These are phyloP conservation scores for Lichtheimia corymbifera DNA, from an alignment of 371 early-diverging fungal species.

Conservation along the genomic window DNA sequence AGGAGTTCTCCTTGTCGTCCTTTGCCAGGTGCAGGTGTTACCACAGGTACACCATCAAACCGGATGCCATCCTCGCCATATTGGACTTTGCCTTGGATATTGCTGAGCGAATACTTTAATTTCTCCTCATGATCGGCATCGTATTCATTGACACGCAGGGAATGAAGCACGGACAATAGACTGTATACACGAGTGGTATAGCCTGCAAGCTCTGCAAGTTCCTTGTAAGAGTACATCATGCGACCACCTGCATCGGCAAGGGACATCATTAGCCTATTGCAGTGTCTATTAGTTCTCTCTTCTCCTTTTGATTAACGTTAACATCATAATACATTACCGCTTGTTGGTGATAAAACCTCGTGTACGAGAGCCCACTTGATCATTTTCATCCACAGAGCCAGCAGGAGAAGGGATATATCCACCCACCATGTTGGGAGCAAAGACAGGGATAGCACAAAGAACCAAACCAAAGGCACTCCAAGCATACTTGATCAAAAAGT, in stretches of 20 bases:
- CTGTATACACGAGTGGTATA: constrained; percentile 84
- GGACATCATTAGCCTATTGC: constrained; percentile 68
- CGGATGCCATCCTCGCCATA: constrained; percentile 49
- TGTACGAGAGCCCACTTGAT: constrained; percentile 68
- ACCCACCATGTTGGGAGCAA: constrained; percentile 64
- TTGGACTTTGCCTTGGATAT: constrained; percentile 52
- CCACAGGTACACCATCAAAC: constrained; percentile 70
- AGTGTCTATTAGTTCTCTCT: not conserved
- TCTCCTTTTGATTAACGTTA: not conserved
- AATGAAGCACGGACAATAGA: constrained; percentile 69
- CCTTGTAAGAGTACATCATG: constrained; percentile 89
- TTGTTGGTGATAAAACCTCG: constrained; percentile 91
- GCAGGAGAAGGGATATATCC: constrained; percentile 17
- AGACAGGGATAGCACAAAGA: constrained; percentile 82
- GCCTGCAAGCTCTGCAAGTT: constrained; percentile 83
- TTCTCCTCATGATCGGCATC: constrained; percentile 32
- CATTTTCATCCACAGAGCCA: constrained; percentile 32
- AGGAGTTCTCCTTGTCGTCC: constrained; percentile 65
- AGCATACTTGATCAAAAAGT: constrained; percentile 84
- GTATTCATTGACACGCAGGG: constrained; percentile 53
- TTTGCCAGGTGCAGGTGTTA: constrained; percentile 66
- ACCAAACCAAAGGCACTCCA: constrained; percentile 74
- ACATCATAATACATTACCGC: constrained; percentile 41
- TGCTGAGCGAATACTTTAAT: constrained; percentile 43
- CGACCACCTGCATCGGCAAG: constrained; percentile 91